Evolutionary conservation across 2,329 filamentous ascomycete genomes (phyloP).

Genomic region (Aurifilum marmelostoma): DNA sequence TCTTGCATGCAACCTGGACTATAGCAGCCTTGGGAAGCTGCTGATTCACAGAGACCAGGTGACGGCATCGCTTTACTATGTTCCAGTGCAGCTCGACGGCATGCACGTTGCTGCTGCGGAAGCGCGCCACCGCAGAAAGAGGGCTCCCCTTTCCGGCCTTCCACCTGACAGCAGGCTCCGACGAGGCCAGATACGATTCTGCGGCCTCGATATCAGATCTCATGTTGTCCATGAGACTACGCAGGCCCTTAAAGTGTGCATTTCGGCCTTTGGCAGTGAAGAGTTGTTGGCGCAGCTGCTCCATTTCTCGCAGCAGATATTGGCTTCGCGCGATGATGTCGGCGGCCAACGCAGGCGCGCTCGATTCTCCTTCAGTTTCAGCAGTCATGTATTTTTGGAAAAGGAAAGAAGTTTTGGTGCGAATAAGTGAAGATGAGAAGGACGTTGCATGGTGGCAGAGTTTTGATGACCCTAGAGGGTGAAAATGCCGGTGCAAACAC

Average conservation of each 20-base stretch:
- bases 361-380: neutral
- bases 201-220: conserved; percentile 18
- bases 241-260: conserved; percentile 21
- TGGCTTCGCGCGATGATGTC: conserved; percentile 22
- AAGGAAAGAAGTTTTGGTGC: neutral
- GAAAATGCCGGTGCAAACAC: neutral
- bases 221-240: conserved; percentile 14
- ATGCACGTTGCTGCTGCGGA: conserved; percentile 25
- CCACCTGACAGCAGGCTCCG: neutral
- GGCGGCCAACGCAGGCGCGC: conserved; percentile 14
- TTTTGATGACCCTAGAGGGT: neutral
- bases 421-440: neutral
- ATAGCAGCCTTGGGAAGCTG: conserved; percentile 4
- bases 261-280: conserved; percentile 11
- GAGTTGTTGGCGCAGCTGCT: conserved; percentile 20
- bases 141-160: neutral
- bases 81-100: conserved; percentile 26
- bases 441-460: neutral
- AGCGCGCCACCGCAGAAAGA: conserved; percentile 20
- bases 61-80: conserved; percentile 23
- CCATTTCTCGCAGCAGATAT: conserved; percentile 24
- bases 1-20: neutral
- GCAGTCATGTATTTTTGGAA: neutral
- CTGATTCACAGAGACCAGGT: conserved; percentile 20
- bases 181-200: neutral